A percentile compares a stretch with the other conserved stretches of the same genome.
Conservation (phyloP, 2,329 filamentous ascomycete species). For the Verticillium isaacii region DNA sequence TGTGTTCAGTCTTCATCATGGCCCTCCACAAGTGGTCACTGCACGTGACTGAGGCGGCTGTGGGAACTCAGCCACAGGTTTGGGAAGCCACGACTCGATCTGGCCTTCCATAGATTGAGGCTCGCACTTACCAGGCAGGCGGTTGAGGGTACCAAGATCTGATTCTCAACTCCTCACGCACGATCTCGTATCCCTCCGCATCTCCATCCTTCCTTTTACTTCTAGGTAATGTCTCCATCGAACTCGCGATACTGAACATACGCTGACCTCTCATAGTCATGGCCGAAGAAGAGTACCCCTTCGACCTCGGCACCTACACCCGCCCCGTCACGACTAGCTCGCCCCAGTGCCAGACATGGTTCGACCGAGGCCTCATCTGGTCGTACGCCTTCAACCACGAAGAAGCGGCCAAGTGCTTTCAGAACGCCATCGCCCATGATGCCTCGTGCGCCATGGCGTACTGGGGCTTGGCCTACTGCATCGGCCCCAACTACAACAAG, state of each 20-base stretch:
- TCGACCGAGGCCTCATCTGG: constrained; percentile 69
- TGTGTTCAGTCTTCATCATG: too few species aligned
- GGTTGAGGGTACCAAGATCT: not conserved
- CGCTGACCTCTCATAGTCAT: not conserved
- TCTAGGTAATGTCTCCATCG: not conserved
- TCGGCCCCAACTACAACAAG: constrained; percentile 75
- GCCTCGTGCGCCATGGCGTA: constrained; percentile 55
- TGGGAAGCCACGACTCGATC: too few species aligned
- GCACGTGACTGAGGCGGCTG: too few species aligned
- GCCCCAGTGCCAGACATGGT: constrained; percentile 58
- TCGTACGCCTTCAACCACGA: constrained; percentile 73
- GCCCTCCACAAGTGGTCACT: too few species aligned
- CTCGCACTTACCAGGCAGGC: too few species aligned
- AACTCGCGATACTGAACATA: not conserved
- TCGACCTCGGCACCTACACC: constrained; percentile 57
- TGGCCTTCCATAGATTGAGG: too few species aligned
- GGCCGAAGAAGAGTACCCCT: constrained; percentile 37
- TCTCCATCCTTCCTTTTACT: not conserved
- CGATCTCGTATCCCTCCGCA: too few species aligned
- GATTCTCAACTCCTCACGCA: not conserved
- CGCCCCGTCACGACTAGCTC: constrained; percentile 50
- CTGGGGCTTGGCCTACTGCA: constrained; percentile 66
- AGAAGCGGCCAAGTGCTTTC: constrained; percentile 62
- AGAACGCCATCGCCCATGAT: constrained; percentile 52
- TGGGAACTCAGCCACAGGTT: too few species aligned